These are phyloP conservation scores for Fistulifera solaris DNA, from an alignment of 108 stramenopile genomes.

Conservation along the genomic window DNA sequence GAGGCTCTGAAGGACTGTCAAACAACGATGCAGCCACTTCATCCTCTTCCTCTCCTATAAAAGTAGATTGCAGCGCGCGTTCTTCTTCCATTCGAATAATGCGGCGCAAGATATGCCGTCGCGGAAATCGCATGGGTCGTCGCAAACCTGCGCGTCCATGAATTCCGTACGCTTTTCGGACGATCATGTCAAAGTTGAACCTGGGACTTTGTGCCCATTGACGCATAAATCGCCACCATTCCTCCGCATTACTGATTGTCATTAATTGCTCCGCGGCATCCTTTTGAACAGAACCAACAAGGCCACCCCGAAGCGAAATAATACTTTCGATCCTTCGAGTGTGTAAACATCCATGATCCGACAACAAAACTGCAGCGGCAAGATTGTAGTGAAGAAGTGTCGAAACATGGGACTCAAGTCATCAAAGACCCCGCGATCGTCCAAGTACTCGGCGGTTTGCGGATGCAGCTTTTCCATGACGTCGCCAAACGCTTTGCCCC, in stretches of 20 bases:
- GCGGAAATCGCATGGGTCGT: conserved; percentile 49
- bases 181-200: conserved; percentile 48
- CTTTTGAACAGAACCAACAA: conserved; percentile 42
- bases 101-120: conserved; percentile 51
- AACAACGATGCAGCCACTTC: conserved; percentile 12
- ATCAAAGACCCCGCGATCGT: conserved; percentile 35
- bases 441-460: conserved; percentile 35
- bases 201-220: conserved; percentile 17
- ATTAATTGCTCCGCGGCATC: conserved; percentile 25
- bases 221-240: conserved; percentile 34
- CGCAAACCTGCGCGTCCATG: conserved; percentile 36
- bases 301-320: conserved; percentile 70
- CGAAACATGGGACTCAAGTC: conserved; percentile 58
- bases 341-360: conserved; percentile 76
- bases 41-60: conserved; percentile 24
- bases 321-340: conserved; percentile 65
- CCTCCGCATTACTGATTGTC: conserved; percentile 12
- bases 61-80: conserved; percentile 7
- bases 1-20: conserved; percentile 12
- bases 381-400: conserved; percentile 47
- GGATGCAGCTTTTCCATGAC: conserved; percentile 47
- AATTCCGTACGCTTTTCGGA: conserved; percentile 56
- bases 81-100: conserved; percentile 62
- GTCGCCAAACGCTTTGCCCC: conserved; percentile 49
- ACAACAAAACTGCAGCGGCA: conserved; percentile 39